phyloP scores from a whole-genome alignment of 2,329 filamentous ascomycete genomes.

The Penicillium sp. region DNA sequence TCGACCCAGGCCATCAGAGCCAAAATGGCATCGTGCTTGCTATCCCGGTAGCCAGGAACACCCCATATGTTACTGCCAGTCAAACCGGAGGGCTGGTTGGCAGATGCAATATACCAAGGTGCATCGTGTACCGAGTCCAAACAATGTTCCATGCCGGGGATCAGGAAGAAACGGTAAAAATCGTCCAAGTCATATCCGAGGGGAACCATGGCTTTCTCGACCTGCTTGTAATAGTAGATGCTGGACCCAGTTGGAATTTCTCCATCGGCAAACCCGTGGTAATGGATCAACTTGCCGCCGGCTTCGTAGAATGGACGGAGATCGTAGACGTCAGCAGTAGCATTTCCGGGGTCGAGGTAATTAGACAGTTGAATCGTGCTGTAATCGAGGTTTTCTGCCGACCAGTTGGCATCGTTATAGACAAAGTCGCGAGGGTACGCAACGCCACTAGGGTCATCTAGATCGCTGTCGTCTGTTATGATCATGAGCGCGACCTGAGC shows the following conservation, averaged over 20 bases:
- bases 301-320: conserved; percentile 8
- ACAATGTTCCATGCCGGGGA: conserved; percentile 5
- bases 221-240: neutral
- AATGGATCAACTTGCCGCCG: conserved; percentile 14
- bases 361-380: conserved; percentile 29
- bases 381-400: conserved; percentile 26
- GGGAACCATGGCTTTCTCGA: neutral
- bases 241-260: neutral
- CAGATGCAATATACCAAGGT: neutral
- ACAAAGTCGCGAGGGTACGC: neutral
- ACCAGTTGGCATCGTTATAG: neutral
- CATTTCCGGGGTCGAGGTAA: conserved; percentile 12
- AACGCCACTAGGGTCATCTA: neutral
- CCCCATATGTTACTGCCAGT: neutral
- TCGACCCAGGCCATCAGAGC: neutral
- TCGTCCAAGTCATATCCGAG: neutral
- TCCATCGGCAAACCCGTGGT: conserved; percentile 17
- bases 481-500: neutral
- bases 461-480: neutral
- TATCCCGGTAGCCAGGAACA: neutral
- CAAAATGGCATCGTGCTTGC: neutral
- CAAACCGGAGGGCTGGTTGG: neutral
- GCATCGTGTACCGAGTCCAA: neutral
- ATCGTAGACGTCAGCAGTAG: conserved; percentile 13
- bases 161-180: conserved; percentile 6